Evolutionary conservation across 1,284 basidiomycete genomes (phyloP).

Genomic region (Malassezia globosa): DNA sequence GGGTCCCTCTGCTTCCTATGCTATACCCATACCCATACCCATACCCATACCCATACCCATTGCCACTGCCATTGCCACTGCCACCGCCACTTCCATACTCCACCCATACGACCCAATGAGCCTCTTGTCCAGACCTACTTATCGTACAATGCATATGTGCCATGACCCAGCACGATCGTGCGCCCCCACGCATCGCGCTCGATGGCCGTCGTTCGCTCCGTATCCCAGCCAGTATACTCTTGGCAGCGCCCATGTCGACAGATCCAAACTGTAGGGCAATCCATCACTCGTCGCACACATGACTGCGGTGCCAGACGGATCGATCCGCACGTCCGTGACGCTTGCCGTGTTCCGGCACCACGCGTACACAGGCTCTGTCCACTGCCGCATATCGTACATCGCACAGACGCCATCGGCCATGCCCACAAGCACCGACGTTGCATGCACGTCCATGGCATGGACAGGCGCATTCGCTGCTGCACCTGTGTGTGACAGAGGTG

Average conservation of each 20-base stretch:
- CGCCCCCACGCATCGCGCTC: neutral
- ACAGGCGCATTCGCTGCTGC: neutral
- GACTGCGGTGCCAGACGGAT: neutral
- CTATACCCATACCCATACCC: too few species aligned
- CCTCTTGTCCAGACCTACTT: too few species aligned
- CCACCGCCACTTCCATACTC: too few species aligned
- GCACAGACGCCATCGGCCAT: neutral
- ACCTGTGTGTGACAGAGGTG: slow-evolving; percentile 6
- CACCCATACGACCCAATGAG: too few species aligned
- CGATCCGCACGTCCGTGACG: slow-evolving; percentile 16
- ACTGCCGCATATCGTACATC: slow-evolving; percentile 8
- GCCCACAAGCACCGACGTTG: neutral
- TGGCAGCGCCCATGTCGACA: slow-evolving; percentile 4
- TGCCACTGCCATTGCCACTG: too few species aligned
- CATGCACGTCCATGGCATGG: slow-evolving; percentile 19
- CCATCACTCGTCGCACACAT: slow-evolving; percentile 26
- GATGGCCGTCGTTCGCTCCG: slow-evolving; percentile 17
- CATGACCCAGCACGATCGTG: slow-evolving; percentile 1
- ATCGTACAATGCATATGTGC: slow-evolving; percentile 3
- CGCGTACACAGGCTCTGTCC: neutral
- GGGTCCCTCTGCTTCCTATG: too few species aligned
- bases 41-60: too few species aligned
- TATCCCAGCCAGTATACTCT: slow-evolving; percentile 35
- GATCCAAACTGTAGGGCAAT: slow-evolving; percentile 20
- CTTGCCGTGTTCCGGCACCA: slow-evolving; percentile 7